phyloP scores from a whole-genome alignment of 768 basidiomycete species.

The Mycena chlorophos region DNA sequence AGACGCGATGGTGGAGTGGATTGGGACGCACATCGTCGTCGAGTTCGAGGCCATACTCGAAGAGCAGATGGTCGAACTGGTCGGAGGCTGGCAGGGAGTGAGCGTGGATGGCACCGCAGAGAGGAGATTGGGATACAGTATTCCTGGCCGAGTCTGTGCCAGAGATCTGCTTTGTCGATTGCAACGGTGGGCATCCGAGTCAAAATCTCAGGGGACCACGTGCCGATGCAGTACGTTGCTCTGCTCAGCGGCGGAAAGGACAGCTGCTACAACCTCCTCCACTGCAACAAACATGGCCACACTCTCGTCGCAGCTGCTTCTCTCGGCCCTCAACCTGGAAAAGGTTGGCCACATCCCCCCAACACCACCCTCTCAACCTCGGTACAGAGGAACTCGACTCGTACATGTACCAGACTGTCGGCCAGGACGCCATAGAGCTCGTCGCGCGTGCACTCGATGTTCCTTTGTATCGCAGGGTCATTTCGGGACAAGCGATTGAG shows the following conservation, averaged over 20 bases:
- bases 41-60: slow-evolving; percentile 96
- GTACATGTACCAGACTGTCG: slow-evolving; percentile 98
- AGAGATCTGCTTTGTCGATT: slow-evolving; percentile 94
- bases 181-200: slow-evolving; percentile 88
- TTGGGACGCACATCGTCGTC: slow-evolving; percentile 88
- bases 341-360: slow-evolving; percentile 57
- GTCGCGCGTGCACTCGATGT: slow-evolving; percentile 84
- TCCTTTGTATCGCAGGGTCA: slow-evolving; percentile 81
- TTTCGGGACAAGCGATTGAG: slow-evolving; percentile 78
- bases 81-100: slow-evolving; percentile 66
- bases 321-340: slow-evolving; percentile 78
- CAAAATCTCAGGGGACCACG: slow-evolving; percentile 26
- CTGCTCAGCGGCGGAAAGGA: slow-evolving; percentile 98
- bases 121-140: slow-evolving; percentile 58
- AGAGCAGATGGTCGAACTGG: slow-evolving; percentile 93
- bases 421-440: slow-evolving; percentile 87
- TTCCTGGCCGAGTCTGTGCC: slow-evolving; percentile 76
- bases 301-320: slow-evolving; percentile 86
- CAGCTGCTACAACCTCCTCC: slow-evolving; percentile 91
- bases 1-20: background rate
- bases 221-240: slow-evolving; percentile 85
- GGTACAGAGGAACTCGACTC: slow-evolving; percentile 93
- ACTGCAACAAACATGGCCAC: slow-evolving; percentile 85
- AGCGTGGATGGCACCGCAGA: slow-evolving; percentile 10
- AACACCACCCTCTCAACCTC: slow-evolving; percentile 24